Percentiles rank a stretch among this genome's conserved stretches.
phyloP scores from a whole-genome alignment of 202 grass and related monocot genomes.

The Panicum hallii region DNA sequence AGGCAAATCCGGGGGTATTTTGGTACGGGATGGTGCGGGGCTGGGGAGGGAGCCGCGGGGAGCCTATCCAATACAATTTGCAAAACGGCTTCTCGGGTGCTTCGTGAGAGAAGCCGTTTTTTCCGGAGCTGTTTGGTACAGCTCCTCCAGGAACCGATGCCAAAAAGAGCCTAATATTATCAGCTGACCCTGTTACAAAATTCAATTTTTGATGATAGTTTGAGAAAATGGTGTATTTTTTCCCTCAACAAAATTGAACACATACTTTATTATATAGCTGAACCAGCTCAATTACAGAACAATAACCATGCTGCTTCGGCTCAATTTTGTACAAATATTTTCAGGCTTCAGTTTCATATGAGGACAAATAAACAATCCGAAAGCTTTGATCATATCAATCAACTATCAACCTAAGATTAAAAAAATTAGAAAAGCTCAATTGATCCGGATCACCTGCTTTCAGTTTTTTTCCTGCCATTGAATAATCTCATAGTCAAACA shows the following conservation, averaged over 20 bases:
- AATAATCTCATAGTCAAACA: conserved; percentile 30
- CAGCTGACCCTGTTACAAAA: background rate
- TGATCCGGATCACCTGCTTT: background rate
- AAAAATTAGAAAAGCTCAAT: background rate
- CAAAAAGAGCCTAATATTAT: background rate
- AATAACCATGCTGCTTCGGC: background rate
- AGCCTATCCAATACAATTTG: too few relatives aligned
- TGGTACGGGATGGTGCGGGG: too few relatives aligned
- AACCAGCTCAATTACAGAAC: conserved; percentile 9
- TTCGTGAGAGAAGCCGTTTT: too few relatives aligned
- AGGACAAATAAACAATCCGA: conserved; percentile 27
- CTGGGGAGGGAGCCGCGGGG: too few relatives aligned
- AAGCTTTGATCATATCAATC: conserved; percentile 22
- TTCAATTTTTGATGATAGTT: background rate
- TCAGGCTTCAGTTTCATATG: background rate
- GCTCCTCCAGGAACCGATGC: too few relatives aligned
- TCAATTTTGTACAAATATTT: background rate
- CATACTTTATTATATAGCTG: conserved; percentile 29
- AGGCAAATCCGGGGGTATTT: too few relatives aligned
- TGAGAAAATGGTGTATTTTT: too few relatives aligned
- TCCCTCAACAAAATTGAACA: background rate
- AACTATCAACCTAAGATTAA: conserved; percentile 40
- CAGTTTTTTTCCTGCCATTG: background rate
- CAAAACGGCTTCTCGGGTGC: too few relatives aligned
- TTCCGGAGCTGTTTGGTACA: too few relatives aligned